phyloP scores from a whole-genome alignment of 305 asterid genomes.

The Fraxinus platypoda region DNA sequence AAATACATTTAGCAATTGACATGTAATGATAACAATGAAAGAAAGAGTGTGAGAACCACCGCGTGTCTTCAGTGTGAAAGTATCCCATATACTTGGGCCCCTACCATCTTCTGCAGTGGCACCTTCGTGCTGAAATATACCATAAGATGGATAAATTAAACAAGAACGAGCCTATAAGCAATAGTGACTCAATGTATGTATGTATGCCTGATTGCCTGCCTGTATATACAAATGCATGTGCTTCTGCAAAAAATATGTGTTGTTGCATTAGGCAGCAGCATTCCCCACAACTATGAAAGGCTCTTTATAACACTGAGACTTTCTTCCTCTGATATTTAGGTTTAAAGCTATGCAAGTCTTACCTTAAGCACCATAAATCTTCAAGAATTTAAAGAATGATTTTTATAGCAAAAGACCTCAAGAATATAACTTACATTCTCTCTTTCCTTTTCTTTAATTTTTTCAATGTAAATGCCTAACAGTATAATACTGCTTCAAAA shows the following conservation, averaged over 20 bases:
- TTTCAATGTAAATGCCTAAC: not conserved
- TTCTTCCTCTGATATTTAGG: not conserved
- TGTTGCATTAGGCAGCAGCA: not conserved
- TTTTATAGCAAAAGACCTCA: not conserved
- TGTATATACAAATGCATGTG: not conserved
- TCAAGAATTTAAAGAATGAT: not conserved
- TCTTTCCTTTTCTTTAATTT: not conserved
- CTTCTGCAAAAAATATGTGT: not conserved
- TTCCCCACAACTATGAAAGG: not conserved
- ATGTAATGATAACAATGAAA: not conserved
- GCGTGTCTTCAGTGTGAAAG: constrained; percentile 18
- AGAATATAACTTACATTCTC: not conserved
- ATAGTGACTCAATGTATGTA: not conserved
- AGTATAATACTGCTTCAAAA: not conserved
- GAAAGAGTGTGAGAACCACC: constrained; percentile 12
- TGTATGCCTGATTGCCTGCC: not conserved
- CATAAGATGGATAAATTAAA: not conserved
- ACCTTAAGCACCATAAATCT: not conserved
- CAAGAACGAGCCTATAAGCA: not conserved
- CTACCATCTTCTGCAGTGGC: constrained; percentile 27
- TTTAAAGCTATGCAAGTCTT: not conserved
- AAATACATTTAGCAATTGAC: not conserved
- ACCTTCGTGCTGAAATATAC: constrained; percentile 27
- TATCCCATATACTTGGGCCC: constrained; percentile 28
- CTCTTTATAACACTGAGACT: not conserved